Evolutionary conservation across 1,284 basidiomycete genomes (phyloP).

Genomic region (Puccinia novopanici): DNA sequence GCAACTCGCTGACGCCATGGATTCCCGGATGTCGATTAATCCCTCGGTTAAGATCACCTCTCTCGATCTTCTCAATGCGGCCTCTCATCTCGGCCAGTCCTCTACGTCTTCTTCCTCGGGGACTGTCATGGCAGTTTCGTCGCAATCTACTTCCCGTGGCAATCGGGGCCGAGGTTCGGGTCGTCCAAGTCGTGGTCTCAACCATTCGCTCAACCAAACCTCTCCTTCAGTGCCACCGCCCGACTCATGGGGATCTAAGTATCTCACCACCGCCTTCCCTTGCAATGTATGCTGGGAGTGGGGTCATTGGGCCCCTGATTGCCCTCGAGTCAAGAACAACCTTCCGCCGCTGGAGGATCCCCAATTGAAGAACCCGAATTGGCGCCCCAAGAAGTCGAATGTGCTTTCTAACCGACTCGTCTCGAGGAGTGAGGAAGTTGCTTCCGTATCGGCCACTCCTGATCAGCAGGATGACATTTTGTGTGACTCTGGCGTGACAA

Average conservation of each 20-base stretch:
- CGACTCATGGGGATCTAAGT: not conserved
- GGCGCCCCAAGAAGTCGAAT: not conserved
- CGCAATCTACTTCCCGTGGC: no score
- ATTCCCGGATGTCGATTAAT: not conserved
- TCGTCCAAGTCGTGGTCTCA: no score
- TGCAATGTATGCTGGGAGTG: slow-evolving; percentile 13
- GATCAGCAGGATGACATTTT: not conserved
- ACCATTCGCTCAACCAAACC: no score
- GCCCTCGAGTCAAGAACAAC: no score
- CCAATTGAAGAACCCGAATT: not conserved
- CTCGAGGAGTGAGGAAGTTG: no score
- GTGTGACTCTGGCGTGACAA: not conserved
- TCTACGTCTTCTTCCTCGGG: no score
- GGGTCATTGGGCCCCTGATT: no score
- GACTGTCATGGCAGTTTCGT: no score
- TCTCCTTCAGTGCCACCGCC: not conserved
- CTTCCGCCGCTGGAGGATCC: not conserved
- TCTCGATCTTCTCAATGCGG: not conserved
- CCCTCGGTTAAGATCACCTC: not conserved
- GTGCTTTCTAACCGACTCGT: not conserved
- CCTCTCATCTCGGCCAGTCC: no score
- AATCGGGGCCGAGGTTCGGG: no score
- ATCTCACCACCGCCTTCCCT: not conserved
- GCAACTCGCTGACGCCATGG: not conserved
- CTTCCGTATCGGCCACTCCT: not conserved